Evolutionary conservation across 345 rosid species (phyloP), one percentile per base, ranked within the genome.

Genomic region (Mangifera indica): DNA sequence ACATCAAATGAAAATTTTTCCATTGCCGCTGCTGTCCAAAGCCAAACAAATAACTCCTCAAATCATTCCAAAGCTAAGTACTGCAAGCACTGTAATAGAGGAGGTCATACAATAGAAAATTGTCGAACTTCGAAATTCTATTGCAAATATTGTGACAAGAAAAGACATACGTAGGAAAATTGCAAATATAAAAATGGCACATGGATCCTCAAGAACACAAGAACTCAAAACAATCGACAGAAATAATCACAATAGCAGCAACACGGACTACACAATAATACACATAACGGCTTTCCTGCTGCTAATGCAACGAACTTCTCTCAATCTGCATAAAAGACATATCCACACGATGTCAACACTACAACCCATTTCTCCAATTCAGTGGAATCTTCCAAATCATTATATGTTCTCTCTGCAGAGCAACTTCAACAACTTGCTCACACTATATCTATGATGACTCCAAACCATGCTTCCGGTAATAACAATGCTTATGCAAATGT

Each of bases 101-200:
- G 3, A 45, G 53, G 73, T 7, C 60, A 29, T 10, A 62, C 75
- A 5, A 72, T 61, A 29, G 67, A 71, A 17, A 18, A 71, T 18
- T 61, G 34, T 10, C 21, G 60, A 10, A 71, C 60, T 51, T 48
- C 61, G 0, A 72, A 61, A 72, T 72, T 72, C 34, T 51, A 51
- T 18, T 72, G 20, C 49, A 62, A 61, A 0, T 34, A 3, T 37
- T 70, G 74, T 58, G 66, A 70, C 15, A 70, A 32, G 9, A 20
- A 10, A 44, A 55, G 74, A 0, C 74, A 72, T 40, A 72, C 21
- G 1, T 37, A 72, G 25, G 59, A 72, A 8, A 60, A 46, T 18
- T 72, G 51, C 12, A 48, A 34, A 21, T 48, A 8, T 5, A 71
- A 71, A 26, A 71, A 60, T n/a, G 26, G 26, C 18, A 60, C 34